phyloP scores from a whole-genome alignment of 805 yeast genomes.

The Yamadazyma laniorum region DNA sequence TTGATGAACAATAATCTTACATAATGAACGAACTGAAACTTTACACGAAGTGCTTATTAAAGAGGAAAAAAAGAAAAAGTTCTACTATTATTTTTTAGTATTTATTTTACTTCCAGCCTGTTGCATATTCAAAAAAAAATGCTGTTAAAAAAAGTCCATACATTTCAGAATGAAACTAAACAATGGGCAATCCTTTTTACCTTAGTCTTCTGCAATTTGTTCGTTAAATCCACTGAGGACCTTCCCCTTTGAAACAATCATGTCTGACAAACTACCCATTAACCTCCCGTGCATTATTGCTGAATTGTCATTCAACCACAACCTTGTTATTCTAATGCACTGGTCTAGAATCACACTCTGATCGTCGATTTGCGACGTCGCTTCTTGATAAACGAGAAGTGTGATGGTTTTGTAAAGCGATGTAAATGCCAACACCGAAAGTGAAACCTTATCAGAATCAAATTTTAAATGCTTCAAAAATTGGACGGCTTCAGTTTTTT shows the following conservation, averaged over 20 bases:
- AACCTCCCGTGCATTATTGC: constrained; percentile 21
- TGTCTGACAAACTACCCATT: constrained; percentile 27
- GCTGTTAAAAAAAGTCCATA: too few species aligned
- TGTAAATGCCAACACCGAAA: constrained; percentile 34
- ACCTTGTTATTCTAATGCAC: constrained; percentile 22
- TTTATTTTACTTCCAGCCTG: too few species aligned
- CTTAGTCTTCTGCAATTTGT: too few species aligned
- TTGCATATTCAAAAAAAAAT: too few species aligned
- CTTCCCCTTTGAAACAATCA: constrained; percentile 33
- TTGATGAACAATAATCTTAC: too few species aligned
- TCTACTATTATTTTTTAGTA: too few species aligned
- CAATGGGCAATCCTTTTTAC: too few species aligned
- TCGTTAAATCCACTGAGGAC: constrained; percentile 25
- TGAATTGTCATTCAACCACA: constrained; percentile 31
- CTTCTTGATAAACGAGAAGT: constrained; percentile 1
- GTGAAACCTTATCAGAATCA: constrained; percentile 12
- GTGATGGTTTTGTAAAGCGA: constrained; percentile 22
- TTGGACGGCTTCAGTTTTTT: constrained; percentile 17
- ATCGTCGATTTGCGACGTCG: constrained; percentile 6
- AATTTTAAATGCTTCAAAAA: constrained; percentile 26
- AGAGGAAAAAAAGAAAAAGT: too few species aligned
- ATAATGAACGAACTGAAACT: too few species aligned
- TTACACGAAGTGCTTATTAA: too few species aligned
- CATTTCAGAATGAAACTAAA: too few species aligned
- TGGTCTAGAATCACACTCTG: constrained; percentile 25